Conservation (phyloP, 179 eudicot species). For the Sideroxylon spinosum region DNA sequence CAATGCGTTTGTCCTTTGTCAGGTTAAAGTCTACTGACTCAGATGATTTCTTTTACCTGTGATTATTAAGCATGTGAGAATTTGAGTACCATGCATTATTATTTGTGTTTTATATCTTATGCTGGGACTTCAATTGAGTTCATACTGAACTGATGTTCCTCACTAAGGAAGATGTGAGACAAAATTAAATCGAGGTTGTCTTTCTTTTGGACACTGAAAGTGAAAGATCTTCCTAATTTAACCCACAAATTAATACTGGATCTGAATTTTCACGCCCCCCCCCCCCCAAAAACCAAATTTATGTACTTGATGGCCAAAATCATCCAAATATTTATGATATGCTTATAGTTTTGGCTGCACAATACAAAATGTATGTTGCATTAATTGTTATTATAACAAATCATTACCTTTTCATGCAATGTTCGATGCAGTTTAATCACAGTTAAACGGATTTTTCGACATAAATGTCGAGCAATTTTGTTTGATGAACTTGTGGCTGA, state of each 20-base stretch:
- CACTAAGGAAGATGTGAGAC: background rate
- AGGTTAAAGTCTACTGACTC: slow-evolving; percentile 37
- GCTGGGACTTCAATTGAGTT: background rate
- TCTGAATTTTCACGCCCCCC: too few relatives aligned
- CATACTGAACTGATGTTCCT: background rate
- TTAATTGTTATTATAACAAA: background rate
- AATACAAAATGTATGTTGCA: background rate
- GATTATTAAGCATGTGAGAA: background rate
- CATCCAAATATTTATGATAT: too few relatives aligned
- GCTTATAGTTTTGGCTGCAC: background rate
- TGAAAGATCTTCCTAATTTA: too few relatives aligned
- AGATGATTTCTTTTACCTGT: too few relatives aligned
- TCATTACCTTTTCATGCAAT: too few relatives aligned
- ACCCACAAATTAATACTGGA: too few relatives aligned
- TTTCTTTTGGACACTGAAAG: background rate
- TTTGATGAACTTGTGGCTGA: background rate
- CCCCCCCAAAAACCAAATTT: too few relatives aligned
- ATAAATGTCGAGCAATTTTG: background rate
- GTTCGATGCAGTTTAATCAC: too few relatives aligned
- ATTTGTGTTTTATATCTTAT: background rate
- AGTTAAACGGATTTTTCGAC: background rate
- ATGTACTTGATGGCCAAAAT: too few relatives aligned
- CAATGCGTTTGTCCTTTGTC: slow-evolving; percentile 86
- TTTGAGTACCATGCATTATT: background rate
- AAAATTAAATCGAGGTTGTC: background rate